Conservation (phyloP, 805 yeast species). For the Crinitomyces ghanaensis region DNA sequence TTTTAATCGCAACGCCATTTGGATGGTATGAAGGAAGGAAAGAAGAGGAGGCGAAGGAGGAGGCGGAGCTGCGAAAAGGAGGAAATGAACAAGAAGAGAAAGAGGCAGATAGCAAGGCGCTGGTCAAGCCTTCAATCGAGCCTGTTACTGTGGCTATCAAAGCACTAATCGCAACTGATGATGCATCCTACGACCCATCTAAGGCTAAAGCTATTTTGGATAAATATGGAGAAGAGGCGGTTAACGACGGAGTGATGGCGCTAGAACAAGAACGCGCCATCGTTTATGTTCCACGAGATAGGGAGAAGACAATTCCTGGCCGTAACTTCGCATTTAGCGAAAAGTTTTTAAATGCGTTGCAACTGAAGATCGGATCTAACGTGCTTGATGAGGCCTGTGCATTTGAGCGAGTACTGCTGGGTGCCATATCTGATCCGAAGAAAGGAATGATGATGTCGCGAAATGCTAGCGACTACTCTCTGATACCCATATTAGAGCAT, state of each 20-base stretch:
- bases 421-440: constrained; percentile 30
- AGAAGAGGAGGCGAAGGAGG: constrained; percentile 1
- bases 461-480: constrained; percentile 48
- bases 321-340: constrained; percentile 50
- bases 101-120: background rate
- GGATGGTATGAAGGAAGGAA: constrained; percentile 20
- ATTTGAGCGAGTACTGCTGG: constrained; percentile 37
- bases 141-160: constrained; percentile 15
- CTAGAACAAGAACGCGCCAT: constrained; percentile 37
- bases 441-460: constrained; percentile 47
- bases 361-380: constrained; percentile 28
- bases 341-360: constrained; percentile 31
- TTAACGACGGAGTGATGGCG: constrained; percentile 38
- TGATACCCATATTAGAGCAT: constrained; percentile 49
- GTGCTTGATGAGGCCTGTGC: constrained; percentile 35
- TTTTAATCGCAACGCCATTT: constrained; percentile 35
- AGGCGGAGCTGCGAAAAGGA: too few species aligned
- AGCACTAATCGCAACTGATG: constrained; percentile 48
- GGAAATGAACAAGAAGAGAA: background rate
- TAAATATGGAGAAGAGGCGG: constrained; percentile 34
- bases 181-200: constrained; percentile 35
- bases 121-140: background rate
- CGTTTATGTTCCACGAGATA: constrained; percentile 25
- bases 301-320: constrained; percentile 29
- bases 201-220: constrained; percentile 38